These are phyloP conservation scores for Collybia mongolica DNA, from an alignment of 768 basidiomycete species.

Conservation along the genomic window DNA sequence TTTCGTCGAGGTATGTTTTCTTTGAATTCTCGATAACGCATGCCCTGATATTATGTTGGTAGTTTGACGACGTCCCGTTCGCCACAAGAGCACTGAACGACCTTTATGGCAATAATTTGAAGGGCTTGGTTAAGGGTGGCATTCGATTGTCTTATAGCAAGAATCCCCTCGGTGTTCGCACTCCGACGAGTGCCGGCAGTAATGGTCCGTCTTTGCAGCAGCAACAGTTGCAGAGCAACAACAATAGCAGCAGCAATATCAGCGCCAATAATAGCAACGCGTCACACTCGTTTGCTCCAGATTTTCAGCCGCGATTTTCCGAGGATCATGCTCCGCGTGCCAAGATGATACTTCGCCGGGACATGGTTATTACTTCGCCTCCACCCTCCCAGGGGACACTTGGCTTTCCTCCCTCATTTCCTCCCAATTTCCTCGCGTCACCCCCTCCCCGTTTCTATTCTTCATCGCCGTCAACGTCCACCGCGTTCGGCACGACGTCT, in stretches of 20 bases:
- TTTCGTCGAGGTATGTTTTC: constrained; percentile 84
- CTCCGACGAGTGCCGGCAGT: constrained; percentile 59
- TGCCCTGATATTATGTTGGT: constrained; percentile 13
- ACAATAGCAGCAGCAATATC: constrained; percentile 14
- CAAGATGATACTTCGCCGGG: constrained; percentile 20
- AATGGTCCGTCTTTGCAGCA: constrained; percentile 40
- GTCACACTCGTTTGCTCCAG: constrained; percentile 9
- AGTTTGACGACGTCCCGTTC: constrained; percentile 89
- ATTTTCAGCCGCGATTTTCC: constrained; percentile 14
- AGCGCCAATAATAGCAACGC: constrained; percentile 6
- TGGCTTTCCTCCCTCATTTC: constrained; percentile 12
- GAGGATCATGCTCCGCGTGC: constrained; percentile 18
- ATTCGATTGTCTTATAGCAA: constrained; percentile 97
- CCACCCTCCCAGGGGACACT: not conserved
- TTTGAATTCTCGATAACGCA: not conserved
- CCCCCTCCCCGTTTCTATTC: constrained; percentile 44
- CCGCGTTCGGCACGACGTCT: constrained; percentile 21
- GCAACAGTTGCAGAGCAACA: constrained; percentile 34
- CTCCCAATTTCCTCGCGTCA: constrained; percentile 36
- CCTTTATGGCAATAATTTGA: constrained; percentile 87
- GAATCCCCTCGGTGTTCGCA: constrained; percentile 93
- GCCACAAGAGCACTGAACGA: constrained; percentile 89
- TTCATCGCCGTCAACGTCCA: constrained; percentile 28
- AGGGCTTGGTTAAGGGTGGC: constrained; percentile 92
- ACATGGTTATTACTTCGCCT: constrained; percentile 17